These are phyloP conservation scores for Solanum hybrid DNA, from an alignment of 305 asterid species.

Conservation along the genomic window DNA sequence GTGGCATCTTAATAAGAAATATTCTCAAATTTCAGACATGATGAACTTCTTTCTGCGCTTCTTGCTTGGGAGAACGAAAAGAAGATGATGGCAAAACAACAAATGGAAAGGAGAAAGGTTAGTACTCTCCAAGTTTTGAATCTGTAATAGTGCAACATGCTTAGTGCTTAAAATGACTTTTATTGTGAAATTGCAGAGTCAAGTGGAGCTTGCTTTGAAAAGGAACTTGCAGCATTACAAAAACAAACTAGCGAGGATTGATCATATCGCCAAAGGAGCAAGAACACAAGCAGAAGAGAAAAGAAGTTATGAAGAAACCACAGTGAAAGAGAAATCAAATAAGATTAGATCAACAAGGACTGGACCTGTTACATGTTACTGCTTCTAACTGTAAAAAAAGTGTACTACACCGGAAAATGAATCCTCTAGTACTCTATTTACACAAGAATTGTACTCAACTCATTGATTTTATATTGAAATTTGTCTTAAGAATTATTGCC, in stretches of 20 bases:
- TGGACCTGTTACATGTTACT: conserved; percentile 38
- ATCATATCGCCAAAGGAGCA: conserved; percentile 39
- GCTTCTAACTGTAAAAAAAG: conserved; percentile 25
- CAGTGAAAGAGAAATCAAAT: conserved; percentile 39
- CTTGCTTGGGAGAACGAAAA: conserved; percentile 55
- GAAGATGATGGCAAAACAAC: conserved; percentile 36
- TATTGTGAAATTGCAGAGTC: conserved; percentile 25
- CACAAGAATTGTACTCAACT: neutral
- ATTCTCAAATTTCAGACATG: conserved; percentile 32
- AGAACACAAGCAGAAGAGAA: conserved; percentile 44
- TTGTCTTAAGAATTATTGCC: neutral
- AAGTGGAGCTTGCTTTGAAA: conserved; percentile 34
- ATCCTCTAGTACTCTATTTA: neutral
- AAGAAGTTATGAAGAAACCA: conserved; percentile 35
- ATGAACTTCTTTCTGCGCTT: conserved; percentile 31
- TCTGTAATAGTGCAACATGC: neutral
- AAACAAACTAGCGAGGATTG: conserved; percentile 44
- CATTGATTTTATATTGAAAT: neutral
- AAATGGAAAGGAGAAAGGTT: conserved; percentile 56
- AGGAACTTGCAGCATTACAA: conserved; percentile 47
- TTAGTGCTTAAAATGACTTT: neutral
- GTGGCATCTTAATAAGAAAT: neutral
- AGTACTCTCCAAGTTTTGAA: neutral
- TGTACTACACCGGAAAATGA: neutral
- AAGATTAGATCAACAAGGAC: conserved; percentile 37